Evolutionary conservation across 805 yeast species (phyloP), one percentile per base, ranked within the genome.

Genomic region (Metschnikowia arizonensis): DNA sequence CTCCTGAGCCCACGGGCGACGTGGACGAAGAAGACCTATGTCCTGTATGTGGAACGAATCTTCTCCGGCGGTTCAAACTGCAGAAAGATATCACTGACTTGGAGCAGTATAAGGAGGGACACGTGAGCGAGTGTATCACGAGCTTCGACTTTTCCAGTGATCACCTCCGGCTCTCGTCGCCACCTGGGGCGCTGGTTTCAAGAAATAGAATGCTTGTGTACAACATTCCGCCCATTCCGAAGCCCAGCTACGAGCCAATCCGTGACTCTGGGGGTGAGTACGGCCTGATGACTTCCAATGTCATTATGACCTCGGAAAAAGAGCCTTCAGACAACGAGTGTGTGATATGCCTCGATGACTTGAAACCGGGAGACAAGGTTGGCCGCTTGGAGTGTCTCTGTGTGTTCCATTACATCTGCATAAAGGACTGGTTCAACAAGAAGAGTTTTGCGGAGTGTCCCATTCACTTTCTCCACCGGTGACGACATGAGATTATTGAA

Each of bases 301-400:
- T 44, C 18, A 42, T 50, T 11, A 33, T 47, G 26, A 46, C 42
- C 23, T 28, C 30, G 32, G 56, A 52, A 26, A 52, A 67, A 23
- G 72, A 42, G 32, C 39, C 42, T 24, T 17, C 69, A 14, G 81
- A 73, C 28, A 79, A 79, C 40, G 98, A 93, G 62, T 93, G 99
- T 62, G 91, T 88, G 12, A 91, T 93, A 19, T 93, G 99, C 59
- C 79, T 91, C 50, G 99, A 93, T 61, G 95, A 87, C 15, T 79
- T 90, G 61, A 66, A 68, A 39, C 87, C 90, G 0, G 96, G 96
- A 1, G 93, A 89, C 45, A 84, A 83, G 57, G 91, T 93, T 14
- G 98, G 96, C 0, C 69, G 99, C 33, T 66, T 93, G 47, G 98
- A 91, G 63, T 93, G 99, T 62, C 72, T 93, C 11, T 93, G 99